These are phyloP conservation scores for Aspergillus flavus DNA, from an alignment of 2,329 filamentous ascomycete species.

Conservation along the genomic window DNA sequence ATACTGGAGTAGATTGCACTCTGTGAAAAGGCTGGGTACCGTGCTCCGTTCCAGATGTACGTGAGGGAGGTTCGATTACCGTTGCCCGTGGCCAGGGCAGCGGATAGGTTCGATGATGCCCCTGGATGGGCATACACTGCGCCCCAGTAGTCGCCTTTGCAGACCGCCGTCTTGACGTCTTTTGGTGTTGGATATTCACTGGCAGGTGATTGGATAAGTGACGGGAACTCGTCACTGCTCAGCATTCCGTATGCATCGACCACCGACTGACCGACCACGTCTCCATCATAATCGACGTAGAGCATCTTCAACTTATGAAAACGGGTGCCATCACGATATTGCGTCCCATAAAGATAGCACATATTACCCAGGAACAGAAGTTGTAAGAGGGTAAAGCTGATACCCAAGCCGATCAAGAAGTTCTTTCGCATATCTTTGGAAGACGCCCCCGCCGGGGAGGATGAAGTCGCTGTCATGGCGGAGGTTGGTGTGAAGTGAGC, in stretches of 20 bases:
- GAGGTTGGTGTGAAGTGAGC: neutral
- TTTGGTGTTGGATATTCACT: constrained; percentile 1
- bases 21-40: constrained; percentile 39
- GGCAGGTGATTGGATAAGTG: constrained; percentile 5
- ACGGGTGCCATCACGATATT: constrained; percentile 16
- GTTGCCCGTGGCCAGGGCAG: constrained; percentile 35
- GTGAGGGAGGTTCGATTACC: constrained; percentile 32
- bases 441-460: neutral
- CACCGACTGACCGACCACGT: constrained; percentile 31
- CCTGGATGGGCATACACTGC: constrained; percentile 27
- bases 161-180: constrained; percentile 15
- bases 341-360: constrained; percentile 22
- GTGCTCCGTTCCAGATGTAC: constrained; percentile 45
- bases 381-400: constrained; percentile 16
- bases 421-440: neutral
- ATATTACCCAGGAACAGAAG: constrained; percentile 18
- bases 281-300: constrained; percentile 37
- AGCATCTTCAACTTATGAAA: constrained; percentile 31
- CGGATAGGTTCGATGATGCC: constrained; percentile 36
- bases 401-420: neutral
- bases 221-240: constrained; percentile 8
- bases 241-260: constrained; percentile 26
- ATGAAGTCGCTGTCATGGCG: neutral
- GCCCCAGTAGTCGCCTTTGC: constrained; percentile 29
- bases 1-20: constrained; percentile 32